Evolutionary conservation across 1,284 basidiomycete species (phyloP).

Genomic region (Cryptococcus depauperatus): DNA sequence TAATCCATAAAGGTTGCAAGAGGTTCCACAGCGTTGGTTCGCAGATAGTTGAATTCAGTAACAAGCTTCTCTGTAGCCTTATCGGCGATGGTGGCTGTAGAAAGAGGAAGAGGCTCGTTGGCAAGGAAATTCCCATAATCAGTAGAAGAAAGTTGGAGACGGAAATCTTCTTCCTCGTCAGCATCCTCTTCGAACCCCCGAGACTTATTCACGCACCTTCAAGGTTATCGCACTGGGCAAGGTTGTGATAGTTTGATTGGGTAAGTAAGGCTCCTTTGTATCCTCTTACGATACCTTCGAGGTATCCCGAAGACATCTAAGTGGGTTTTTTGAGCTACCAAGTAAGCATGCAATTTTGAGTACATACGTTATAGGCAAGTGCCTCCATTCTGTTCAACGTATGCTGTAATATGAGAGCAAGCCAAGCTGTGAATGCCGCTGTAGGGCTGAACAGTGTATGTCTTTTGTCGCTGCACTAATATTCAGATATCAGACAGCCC

Average conservation of each 20-base stretch:
- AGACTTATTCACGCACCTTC: conserved; percentile 59
- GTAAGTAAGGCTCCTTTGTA: conserved; percentile 89
- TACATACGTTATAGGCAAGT: conserved; percentile 71
- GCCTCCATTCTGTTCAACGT: conserved; percentile 64
- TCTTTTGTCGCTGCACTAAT: no score
- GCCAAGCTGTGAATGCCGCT: not conserved
- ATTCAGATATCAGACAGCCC: no score
- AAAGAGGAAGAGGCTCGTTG: conserved; percentile 91
- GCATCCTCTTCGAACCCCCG: not conserved
- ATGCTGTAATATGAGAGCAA: not conserved
- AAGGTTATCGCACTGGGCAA: conserved; percentile 95
- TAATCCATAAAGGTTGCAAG: conserved; percentile 93
- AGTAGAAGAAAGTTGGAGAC: conserved; percentile 86
- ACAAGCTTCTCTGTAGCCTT: conserved; percentile 92
- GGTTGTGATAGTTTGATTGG: conserved; percentile 80
- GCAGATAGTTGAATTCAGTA: conserved; percentile 91
- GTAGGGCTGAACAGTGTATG: no score
- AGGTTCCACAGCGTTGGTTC: conserved; percentile 83
- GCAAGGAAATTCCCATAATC: conserved; percentile 99
- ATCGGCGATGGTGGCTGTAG: conserved; percentile 89
- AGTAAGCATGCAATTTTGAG: not conserved
- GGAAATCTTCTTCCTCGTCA: conserved; percentile 59
- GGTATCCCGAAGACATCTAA: conserved; percentile 71
- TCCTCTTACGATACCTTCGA: conserved; percentile 89
- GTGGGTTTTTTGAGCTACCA: no score